Base-by-base conservation (phyloP, 352 stramenopile genomes). In the Phytophthora ohioensis region DNA sequence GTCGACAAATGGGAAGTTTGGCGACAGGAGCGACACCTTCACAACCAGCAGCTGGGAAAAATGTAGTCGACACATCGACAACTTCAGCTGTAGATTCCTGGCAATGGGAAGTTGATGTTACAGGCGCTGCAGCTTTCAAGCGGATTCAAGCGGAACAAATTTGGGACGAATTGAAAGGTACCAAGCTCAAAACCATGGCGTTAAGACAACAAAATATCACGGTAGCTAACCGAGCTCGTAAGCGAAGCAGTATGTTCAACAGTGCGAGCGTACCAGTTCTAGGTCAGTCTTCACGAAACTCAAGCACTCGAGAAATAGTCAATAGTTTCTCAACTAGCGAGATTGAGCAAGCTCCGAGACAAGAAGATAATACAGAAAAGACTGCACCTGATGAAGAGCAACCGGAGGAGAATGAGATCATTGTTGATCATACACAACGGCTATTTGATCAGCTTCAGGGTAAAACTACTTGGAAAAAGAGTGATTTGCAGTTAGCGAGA, bases 361-460 rank as follows among this genome's bases (percentile, higher is more conserved):
- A 55, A 32, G 39, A 54, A 21, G 45, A 56, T 34, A 42, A 15
- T 15, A 12, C 17, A 17, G 32, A 27, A 0, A 46, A 66, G 12
- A 34, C 36, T 45, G 11, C 13, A 7, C 15, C 21, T 17, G 51
- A 53, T 17, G 51, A 62, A 42, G 57, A 69, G 35, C 63, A 72
- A 7, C 57, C 57, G 10, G 54, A 69, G 17, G 64, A 73, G 17
- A 71, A 55, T 11, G 27, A 30, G 12, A 43, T 5, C 30, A 45
- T 48, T 13, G 13, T 56, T 2, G 31, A 57, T 27, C 73, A 87
- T 4, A 74, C 82, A 0, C 57, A 68, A 15, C 78, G 81, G 1
- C 51, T 95, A n/a, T 92, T 95, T 42, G 71, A 82, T 21, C 87
- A 95, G 60, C 69, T 95, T 2, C 75, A 88, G 8, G 87, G 87